Evolutionary conservation across 1,284 basidiomycete genomes (phyloP).

Genomic region (Trichosporon sp.): DNA sequence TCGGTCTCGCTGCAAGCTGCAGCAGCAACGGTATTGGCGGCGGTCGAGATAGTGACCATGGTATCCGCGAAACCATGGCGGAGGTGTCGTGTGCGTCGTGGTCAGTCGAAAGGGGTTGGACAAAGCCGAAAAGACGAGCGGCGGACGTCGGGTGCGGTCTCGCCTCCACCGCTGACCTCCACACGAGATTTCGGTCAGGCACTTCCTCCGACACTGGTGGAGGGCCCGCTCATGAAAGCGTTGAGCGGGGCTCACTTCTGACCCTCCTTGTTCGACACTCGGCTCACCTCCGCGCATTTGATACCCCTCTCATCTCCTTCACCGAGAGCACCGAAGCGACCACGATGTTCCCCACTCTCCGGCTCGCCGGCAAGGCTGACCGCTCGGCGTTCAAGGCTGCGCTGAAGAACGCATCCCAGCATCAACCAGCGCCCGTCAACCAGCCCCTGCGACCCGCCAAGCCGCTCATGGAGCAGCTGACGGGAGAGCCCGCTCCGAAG

Average conservation of each 20-base stretch:
- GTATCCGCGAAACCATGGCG: background rate
- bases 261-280: background rate
- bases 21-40: background rate
- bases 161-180: background rate
- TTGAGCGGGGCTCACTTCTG: background rate
- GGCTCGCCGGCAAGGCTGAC: background rate
- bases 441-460: background rate
- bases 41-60: background rate
- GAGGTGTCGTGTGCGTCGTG: background rate
- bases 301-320: background rate
- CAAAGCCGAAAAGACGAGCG: background rate
- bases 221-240: background rate
- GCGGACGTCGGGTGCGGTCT: too few species aligned
- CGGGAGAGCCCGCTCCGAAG: background rate
- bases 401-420: background rate
- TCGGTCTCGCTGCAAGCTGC: background rate
- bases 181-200: background rate
- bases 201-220: background rate
- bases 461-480: background rate
- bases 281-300: background rate
- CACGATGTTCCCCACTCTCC: background rate
- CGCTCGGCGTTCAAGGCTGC: background rate
- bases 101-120: background rate
- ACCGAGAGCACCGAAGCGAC: background rate
- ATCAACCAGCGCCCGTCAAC: background rate